Base-by-base conservation (phyloP, 495 filamentous ascomycete genomes). In the Trichocladium uniseriatum region DNA sequence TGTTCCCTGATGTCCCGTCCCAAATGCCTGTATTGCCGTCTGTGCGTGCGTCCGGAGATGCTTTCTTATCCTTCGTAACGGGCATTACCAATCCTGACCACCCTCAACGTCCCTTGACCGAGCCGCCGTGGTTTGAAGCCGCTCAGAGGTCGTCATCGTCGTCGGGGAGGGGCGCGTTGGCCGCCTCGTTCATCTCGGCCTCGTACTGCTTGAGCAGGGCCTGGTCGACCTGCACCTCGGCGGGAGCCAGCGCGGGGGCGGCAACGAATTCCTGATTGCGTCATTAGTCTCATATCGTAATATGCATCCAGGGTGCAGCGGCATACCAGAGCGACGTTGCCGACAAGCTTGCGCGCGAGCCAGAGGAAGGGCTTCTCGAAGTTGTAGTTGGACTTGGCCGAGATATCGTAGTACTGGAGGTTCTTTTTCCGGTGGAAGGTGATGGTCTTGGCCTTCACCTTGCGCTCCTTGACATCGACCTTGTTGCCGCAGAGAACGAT, bases 361-460 rank as follows among this genome's bases (percentile, higher is more conserved):
- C 94, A 99, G 53, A 99, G 82, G 86, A 99, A 99, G 52, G 94
- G 94, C 82, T 99, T 99, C 84, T 99, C 94, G 76, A 99, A 99
- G 84, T 99, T 99, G 78, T 99, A 99, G 77, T 99, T 99, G 59
- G 89, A 95, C 80, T 99, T 99, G 69, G 94, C 94, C 40, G 88
- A 95, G 68, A 99, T 99, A 56, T 99, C 94, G 79, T 99, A 99
- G 82, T 99, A 99, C 72, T 99, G 94, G 15, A 99, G 82, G 76
- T 97, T 97, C 84, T 99, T 99, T 83, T 99, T 99, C 67, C 94
- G 90, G 79, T 99, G 94, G 87, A 99, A 99, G 55, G 94, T 99
- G 77, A 99, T 99, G 62, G 92, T 94, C 87, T 99, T 99, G 59
- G 94, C 94, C 81, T 99, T 99, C 63, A 99, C 94, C 76, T 99